Evolutionary conservation across 108 stramenopile species (phyloP).

Genomic region (Asterionellopsis glacialis): DNA sequence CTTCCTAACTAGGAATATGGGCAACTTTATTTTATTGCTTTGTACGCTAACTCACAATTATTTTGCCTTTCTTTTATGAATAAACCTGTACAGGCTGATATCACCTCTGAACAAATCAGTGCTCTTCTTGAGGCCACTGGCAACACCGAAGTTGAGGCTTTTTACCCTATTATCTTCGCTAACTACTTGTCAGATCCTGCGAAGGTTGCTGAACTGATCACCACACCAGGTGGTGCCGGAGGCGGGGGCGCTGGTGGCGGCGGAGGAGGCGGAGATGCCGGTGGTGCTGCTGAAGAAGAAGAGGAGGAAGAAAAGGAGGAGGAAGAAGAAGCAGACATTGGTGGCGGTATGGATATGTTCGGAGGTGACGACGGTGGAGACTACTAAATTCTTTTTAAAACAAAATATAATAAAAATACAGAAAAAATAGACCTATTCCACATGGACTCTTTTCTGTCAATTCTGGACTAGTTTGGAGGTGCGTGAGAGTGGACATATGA

Average conservation of each 20-base stretch:
- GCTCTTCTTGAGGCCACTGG: constrained; percentile 88
- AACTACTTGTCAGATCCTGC: constrained; percentile 74
- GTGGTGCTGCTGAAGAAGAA: constrained; percentile 52
- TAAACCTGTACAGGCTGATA: constrained; percentile 55
- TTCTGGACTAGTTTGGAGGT: no score
- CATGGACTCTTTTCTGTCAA: no score
- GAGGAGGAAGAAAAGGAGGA: constrained; percentile 65
- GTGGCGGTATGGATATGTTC: constrained; percentile 86
- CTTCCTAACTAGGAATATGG: neutral
- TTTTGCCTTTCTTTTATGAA: no score
- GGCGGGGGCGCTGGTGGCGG: constrained; percentile 78
- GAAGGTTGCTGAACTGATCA: constrained; percentile 82
- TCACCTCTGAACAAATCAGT: constrained; percentile 86
- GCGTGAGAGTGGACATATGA: no score
- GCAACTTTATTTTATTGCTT: neutral
- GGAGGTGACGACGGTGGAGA: constrained; percentile 56
- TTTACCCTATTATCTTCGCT: constrained; percentile 93
- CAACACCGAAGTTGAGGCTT: constrained; percentile 90
- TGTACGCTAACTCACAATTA: neutral
- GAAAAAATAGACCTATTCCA: neutral
- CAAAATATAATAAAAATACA: neutral
- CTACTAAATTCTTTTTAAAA: neutral
- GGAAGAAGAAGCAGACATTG: constrained; percentile 72
- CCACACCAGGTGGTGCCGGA: constrained; percentile 69
- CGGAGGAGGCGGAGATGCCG: constrained; percentile 65